phyloP scores from a whole-genome alignment of 192 early-diverging fungal genomes.

The Coemansia erecta region DNA sequence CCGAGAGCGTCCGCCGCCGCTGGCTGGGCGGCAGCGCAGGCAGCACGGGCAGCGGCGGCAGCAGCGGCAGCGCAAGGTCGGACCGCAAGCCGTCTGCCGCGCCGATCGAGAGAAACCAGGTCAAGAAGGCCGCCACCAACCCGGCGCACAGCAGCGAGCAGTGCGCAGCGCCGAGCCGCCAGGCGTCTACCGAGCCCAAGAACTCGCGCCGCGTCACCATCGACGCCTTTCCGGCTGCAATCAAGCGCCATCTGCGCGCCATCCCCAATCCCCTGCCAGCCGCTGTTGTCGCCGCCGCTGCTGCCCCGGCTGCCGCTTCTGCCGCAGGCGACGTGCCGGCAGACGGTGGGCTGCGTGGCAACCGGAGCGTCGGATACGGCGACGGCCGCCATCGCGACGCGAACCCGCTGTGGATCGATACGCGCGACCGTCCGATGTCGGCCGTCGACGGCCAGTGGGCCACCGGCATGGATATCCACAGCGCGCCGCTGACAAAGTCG shows the following conservation, averaged over 20 bases:
- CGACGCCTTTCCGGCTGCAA: constrained; percentile 50
- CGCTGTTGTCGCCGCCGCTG: not conserved
- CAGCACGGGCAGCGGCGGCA: constrained; percentile 7
- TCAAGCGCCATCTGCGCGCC: constrained; percentile 41
- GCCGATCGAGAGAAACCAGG: constrained; percentile 17
- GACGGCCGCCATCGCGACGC: constrained; percentile 14
- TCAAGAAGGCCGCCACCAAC: constrained; percentile 5
- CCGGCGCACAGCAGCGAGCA: not conserved
- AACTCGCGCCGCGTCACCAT: constrained; percentile 44
- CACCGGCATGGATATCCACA: constrained; percentile 10
- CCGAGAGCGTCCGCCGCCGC: constrained; percentile 42
- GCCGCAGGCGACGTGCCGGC: not conserved
- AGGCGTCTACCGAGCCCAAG: too few relatives aligned
- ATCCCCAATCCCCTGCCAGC: constrained; percentile 6
- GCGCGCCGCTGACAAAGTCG: constrained; percentile 13
- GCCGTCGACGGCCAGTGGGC: constrained; percentile 17
- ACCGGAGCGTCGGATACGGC: constrained; percentile 19
- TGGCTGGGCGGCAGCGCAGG: constrained; percentile 34
- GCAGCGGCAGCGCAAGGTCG: constrained; percentile 9
- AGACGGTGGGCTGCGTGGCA: too few relatives aligned
- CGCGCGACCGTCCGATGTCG: too few relatives aligned
- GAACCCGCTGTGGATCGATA: constrained; percentile 35
- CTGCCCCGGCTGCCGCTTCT: not conserved
- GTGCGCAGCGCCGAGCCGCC: constrained; percentile 3
- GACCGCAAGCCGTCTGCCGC: constrained; percentile 7